Conservation (phyloP, 441 rosid species). For the Gossypium lobatum region DNA sequence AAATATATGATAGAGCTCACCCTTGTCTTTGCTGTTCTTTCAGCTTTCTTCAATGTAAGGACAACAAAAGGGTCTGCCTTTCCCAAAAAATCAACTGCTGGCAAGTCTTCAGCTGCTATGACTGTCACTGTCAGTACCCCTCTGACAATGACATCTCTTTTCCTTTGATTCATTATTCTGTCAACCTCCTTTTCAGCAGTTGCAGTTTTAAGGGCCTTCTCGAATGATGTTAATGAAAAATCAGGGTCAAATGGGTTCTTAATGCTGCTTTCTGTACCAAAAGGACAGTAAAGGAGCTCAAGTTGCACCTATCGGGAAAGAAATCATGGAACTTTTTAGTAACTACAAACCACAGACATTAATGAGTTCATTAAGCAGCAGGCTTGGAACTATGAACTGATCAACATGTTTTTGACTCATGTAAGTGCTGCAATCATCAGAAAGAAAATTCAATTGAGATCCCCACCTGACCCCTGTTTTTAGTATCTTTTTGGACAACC, state of each 20-base stretch:
- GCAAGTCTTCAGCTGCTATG: constrained; percentile 76
- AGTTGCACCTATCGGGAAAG: constrained; percentile 57
- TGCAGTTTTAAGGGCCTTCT: constrained; percentile 53
- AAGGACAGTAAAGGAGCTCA: constrained; percentile 76
- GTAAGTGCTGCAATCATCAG: neutral
- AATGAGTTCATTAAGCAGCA: neutral
- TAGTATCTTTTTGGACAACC: constrained; percentile 81
- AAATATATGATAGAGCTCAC: constrained; percentile 25
- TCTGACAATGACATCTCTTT: constrained; percentile 70
- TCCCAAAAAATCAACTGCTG: constrained; percentile 69
- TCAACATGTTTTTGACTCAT: too few species aligned
- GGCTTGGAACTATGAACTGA: too few species aligned
- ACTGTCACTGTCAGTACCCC: constrained; percentile 86
- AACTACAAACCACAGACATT: neutral
- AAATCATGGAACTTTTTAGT: neutral
- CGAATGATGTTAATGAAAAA: constrained; percentile 59
- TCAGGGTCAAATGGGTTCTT: constrained; percentile 52
- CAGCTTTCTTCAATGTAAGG: constrained; percentile 73
- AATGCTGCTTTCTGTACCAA: constrained; percentile 51
- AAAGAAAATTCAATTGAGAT: neutral
- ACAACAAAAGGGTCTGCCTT: constrained; percentile 86
- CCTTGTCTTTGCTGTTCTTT: constrained; percentile 62
- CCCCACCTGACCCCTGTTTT: constrained; percentile 81
- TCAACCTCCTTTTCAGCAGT: constrained; percentile 26
- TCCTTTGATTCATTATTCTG: constrained; percentile 30